These are phyloP conservation scores for Beta macrorhiza DNA, from an alignment of 179 eudicot genomes.

Conservation along the genomic window DNA sequence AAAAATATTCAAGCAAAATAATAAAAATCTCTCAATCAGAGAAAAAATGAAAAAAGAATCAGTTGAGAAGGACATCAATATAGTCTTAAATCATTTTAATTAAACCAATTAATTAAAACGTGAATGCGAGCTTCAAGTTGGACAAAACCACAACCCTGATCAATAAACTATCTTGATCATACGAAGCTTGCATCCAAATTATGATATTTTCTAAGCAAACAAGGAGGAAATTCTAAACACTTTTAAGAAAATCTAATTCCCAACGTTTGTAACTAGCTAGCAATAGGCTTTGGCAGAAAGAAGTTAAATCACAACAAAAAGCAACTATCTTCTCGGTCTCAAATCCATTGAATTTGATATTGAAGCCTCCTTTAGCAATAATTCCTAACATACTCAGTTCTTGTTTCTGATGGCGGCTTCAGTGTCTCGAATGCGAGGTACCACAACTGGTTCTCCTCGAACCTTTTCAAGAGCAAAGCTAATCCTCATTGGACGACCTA, in stretches of 20 bases:
- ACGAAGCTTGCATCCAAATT: background rate
- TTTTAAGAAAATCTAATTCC: too few species aligned
- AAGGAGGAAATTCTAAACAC: background rate
- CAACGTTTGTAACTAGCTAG: too few species aligned
- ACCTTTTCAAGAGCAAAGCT: conserved; percentile 70
- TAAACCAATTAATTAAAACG: background rate
- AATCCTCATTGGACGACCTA: conserved; percentile 80
- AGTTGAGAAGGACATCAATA: too few species aligned
- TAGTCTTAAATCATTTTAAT: background rate
- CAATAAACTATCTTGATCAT: background rate
- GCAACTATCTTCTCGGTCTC: background rate
- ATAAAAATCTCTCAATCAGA: background rate
- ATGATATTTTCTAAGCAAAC: background rate
- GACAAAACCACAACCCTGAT: background rate
- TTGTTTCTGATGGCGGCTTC: conserved; percentile 28
- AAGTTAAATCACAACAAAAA: too few species aligned
- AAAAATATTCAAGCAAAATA: background rate
- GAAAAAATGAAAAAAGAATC: background rate
- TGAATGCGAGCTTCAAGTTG: background rate
- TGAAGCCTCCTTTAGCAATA: conserved; percentile 1
- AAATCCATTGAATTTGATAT: background rate
- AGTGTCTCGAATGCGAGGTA: conserved; percentile 51
- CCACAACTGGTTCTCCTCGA: conserved; percentile 67
- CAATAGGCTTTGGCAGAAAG: too few species aligned
- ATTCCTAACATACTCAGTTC: background rate